phyloP scores from a whole-genome alignment of 768 basidiomycete species.

The Russula virescens region DNA sequence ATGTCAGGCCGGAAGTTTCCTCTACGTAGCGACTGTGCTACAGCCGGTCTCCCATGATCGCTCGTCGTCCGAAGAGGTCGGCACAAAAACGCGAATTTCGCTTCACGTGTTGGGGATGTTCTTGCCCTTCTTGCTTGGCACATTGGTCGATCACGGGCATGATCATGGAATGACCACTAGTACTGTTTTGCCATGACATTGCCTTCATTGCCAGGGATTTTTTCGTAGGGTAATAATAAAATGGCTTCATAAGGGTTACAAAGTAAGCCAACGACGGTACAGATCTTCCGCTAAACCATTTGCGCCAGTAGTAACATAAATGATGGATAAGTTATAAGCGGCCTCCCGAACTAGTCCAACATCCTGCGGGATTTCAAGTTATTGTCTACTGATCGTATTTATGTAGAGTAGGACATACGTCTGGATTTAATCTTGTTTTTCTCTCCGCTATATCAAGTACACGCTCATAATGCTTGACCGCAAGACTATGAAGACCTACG shows the following conservation, averaged over 20 bases:
- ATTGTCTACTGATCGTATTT: background rate
- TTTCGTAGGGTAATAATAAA: background rate
- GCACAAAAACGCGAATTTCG: conserved; percentile 16
- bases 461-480: conserved; percentile 77
- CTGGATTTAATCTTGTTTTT: conserved; percentile 30
- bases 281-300: conserved; percentile 60
- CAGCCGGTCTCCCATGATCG: conserved; percentile 55
- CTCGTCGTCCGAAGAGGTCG: conserved; percentile 10
- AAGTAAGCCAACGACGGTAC: conserved; percentile 77
- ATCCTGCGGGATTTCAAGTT: conserved; percentile 33
- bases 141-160: conserved; percentile 18
- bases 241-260: conserved; percentile 28
- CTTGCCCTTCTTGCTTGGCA: conserved; percentile 17
- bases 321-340: conserved; percentile 81
- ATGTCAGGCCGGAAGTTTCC: conserved; percentile 80
- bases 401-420: conserved; percentile 29
- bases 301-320: conserved; percentile 77
- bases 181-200: background rate
- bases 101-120: conserved; percentile 21
- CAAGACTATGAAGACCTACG: conserved; percentile 73
- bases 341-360: conserved; percentile 62
- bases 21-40: conserved; percentile 91
- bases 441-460: conserved; percentile 60
- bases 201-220: background rate
- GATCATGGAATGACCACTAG: background rate